Percentiles rank a stretch among this genome's conserved stretches.
phyloP scores from a whole-genome alignment of 352 stramenopile species.

The Nothophytophthora sp. region DNA sequence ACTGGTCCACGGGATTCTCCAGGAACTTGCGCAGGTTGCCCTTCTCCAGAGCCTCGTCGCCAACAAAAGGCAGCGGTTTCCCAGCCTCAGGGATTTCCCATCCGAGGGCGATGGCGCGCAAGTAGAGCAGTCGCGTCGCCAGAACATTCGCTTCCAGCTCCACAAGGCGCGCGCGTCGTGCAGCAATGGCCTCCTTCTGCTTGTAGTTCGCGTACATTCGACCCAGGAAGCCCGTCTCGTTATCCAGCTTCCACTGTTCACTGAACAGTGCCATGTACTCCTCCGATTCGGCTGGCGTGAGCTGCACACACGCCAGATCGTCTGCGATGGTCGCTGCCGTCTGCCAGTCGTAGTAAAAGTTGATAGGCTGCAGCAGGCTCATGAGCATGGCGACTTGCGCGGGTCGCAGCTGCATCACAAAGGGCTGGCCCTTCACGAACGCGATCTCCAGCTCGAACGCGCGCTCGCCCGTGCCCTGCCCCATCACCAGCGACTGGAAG shows the following conservation, averaged over 20 bases:
- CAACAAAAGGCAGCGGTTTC: constrained; percentile 41
- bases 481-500: constrained; percentile 63
- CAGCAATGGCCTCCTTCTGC: constrained; percentile 42
- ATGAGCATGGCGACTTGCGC: constrained; percentile 65
- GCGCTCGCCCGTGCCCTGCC: constrained; percentile 33
- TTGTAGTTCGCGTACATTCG: constrained; percentile 42
- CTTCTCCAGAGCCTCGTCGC: constrained; percentile 41
- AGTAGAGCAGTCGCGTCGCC: constrained; percentile 54
- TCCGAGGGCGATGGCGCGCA: constrained; percentile 56
- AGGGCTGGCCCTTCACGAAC: constrained; percentile 30
- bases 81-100: constrained; percentile 71
- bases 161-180: constrained; percentile 40
- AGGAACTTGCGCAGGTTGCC: constrained; percentile 69
- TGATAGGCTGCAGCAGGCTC: constrained; percentile 54
- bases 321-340: constrained; percentile 56
- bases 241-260: constrained; percentile 57
- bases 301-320: constrained; percentile 62
- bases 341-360: constrained; percentile 73
- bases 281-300: constrained; percentile 38
- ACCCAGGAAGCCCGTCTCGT: constrained; percentile 42
- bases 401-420: constrained; percentile 61
- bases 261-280: constrained; percentile 67
- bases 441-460: constrained; percentile 55
- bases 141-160: constrained; percentile 64
- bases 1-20: constrained; percentile 61